Conservation (phyloP, 2,329 filamentous ascomycete genomes). For the Sporothrix sp. region DNA sequence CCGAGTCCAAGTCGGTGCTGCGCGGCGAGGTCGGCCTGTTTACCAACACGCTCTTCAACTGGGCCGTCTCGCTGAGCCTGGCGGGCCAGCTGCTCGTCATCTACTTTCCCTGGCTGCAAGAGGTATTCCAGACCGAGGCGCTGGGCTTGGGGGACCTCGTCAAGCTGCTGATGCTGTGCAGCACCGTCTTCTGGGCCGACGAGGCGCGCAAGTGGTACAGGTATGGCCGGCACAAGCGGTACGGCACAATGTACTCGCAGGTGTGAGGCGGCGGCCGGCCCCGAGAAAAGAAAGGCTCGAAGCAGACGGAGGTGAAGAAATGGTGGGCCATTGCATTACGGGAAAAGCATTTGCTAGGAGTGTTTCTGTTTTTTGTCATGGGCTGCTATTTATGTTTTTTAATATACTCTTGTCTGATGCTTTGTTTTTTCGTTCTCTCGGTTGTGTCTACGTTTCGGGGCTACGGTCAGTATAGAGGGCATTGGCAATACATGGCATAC, state of each 20-base stretch:
- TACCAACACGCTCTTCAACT: conserved; percentile 91
- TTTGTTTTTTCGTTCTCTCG: no score
- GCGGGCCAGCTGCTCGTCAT: conserved; percentile 84
- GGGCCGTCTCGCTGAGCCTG: conserved; percentile 78
- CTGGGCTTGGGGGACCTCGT: conserved; percentile 65
- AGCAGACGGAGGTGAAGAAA: no score
- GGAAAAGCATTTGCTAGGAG: conserved; percentile 4
- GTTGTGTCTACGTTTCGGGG: no score
- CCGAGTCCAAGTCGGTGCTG: conserved; percentile 80
- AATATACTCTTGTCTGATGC: neutral
- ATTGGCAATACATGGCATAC: no score
- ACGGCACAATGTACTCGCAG: conserved; percentile 44
- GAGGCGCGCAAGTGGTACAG: conserved; percentile 75
- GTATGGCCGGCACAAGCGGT: conserved; percentile 43
- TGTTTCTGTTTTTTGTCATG: neutral
- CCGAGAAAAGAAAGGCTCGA: no score
- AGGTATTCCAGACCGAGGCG: conserved; percentile 91
- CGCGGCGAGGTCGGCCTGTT: conserved; percentile 76
- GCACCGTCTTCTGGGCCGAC: conserved; percentile 90
- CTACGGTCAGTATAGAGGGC: no score
- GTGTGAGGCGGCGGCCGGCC: neutral
- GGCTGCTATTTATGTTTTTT: neutral
- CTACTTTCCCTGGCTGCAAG: conserved; percentile 87
- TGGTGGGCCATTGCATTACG: neutral
- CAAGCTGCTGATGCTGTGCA: conserved; percentile 64